Percentiles rank a stretch among this genome's conserved stretches.
Conservation (phyloP, 1,284 basidiomycete species). For the Ceratobasidium sp. region DNA sequence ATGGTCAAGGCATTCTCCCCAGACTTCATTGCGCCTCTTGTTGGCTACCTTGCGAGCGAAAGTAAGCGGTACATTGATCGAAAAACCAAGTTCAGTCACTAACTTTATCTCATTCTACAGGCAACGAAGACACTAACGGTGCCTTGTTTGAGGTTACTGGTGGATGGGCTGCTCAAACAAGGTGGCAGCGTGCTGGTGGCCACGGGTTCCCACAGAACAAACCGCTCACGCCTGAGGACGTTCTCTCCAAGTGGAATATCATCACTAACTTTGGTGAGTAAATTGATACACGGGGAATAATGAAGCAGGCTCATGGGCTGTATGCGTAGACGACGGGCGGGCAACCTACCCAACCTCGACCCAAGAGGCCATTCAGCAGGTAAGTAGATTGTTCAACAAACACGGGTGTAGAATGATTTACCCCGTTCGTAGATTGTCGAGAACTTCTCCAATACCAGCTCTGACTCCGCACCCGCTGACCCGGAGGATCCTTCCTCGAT, state of each 20-base stretch:
- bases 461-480: conserved; percentile 53
- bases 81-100: neutral
- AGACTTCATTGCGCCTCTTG: conserved; percentile 90
- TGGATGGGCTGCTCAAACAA: conserved; percentile 92
- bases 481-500: conserved; percentile 88
- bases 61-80: conserved; percentile 57
- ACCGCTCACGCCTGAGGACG: conserved; percentile 80
- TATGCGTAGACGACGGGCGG: conserved; percentile 73
- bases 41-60: conserved; percentile 90
- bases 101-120: conserved; percentile 54
- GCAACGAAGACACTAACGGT: conserved; percentile 81
- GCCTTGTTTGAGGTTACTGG: conserved; percentile 90
- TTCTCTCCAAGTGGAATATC: conserved; percentile 81
- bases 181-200: conserved; percentile 94
- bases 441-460: conserved; percentile 79
- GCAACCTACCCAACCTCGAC: conserved; percentile 81
- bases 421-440: conserved; percentile 69
- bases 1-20: conserved; percentile 93
- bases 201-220: conserved; percentile 85
- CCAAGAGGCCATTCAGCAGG: conserved; percentile 80
- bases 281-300: neutral
- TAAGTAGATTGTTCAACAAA: conserved; percentile 52
- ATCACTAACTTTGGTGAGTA: conserved; percentile 85
- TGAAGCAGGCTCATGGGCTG: conserved; percentile 9
- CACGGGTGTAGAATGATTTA: neutral